A percentile compares a stretch with the other conserved stretches of the same genome.
Evolutionary conservation across 192 early-diverging fungal species (phyloP).

Genomic region (Backusella morwellensis): DNA sequence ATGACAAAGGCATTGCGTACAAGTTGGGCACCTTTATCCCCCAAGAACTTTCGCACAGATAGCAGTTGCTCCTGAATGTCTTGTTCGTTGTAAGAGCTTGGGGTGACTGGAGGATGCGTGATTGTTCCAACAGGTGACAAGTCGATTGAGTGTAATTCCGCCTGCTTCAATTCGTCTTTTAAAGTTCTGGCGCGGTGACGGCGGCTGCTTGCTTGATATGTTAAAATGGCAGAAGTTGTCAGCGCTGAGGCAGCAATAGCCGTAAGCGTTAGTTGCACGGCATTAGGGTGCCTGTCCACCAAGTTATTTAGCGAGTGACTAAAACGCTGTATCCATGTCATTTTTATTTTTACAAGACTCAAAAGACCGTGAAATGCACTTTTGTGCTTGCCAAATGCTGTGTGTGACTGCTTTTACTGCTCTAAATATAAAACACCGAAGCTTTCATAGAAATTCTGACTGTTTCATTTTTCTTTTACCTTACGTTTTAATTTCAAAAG

Average conservation of each 20-base stretch:
- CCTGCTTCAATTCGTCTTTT: conserved; percentile 48
- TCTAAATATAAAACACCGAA: background rate
- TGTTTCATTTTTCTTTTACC: too few relatives aligned
- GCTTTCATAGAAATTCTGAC: too few relatives aligned
- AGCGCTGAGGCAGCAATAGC: conserved; percentile 64
- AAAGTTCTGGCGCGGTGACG: conserved; percentile 45
- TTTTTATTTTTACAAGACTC: background rate
- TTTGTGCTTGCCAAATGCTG: background rate
- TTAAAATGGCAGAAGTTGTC: conserved; percentile 60
- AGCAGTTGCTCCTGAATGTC: conserved; percentile 78
- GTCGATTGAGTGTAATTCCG: conserved; percentile 22
- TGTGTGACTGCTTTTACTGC: background rate
- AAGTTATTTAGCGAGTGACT: background rate
- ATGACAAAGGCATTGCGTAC: conserved; percentile 84
- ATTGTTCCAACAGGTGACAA: background rate
- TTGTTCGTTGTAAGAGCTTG: background rate
- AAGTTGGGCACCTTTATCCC: conserved; percentile 71
- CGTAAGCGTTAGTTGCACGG: conserved; percentile 39
- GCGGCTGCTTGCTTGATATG: conserved; percentile 47
- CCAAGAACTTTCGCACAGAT: conserved; percentile 86
- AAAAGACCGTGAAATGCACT: background rate
- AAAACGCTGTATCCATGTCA: background rate
- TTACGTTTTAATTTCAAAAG: too few relatives aligned
- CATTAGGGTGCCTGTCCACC: background rate
- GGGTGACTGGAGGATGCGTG: background rate